These are phyloP conservation scores for Hsuehochloa calcarea DNA, from an alignment of 176 grass and related monocot genomes.

Conservation along the genomic window DNA sequence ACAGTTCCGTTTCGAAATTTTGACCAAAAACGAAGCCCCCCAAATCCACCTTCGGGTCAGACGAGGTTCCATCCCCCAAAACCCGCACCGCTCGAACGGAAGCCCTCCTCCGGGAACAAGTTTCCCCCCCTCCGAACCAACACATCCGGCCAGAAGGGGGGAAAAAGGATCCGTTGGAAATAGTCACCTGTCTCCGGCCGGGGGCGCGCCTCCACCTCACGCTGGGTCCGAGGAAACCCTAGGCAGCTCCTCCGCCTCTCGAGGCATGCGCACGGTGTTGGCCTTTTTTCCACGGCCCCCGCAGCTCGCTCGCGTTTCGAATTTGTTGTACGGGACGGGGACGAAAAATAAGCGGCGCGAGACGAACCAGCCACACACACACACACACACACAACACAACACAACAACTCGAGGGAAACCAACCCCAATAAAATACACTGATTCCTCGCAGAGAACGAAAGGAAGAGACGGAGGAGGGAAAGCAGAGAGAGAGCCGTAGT, in stretches of 20 bases:
- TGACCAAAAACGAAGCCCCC: neutral
- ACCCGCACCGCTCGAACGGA: neutral
- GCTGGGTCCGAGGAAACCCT: conserved; percentile 37
- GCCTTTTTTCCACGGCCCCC: neutral
- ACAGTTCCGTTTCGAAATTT: neutral
- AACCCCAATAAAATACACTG: neutral
- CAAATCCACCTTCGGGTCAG: neutral
- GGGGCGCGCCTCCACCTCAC: neutral
- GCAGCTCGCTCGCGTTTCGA: conserved; percentile 25
- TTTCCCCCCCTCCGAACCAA: neutral
- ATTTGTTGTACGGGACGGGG: conserved; percentile 21
- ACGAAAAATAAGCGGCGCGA: conserved; percentile 40
- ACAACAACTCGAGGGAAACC: neutral
- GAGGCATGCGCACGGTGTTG: conserved; percentile 29
- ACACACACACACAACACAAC: neutral
- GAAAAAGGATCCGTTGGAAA: neutral
- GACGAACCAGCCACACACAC: conserved; percentile 17
- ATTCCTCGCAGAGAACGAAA: neutral
- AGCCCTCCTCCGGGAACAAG: neutral
- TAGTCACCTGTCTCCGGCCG: conserved; percentile 7
- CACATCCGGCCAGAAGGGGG: neutral
- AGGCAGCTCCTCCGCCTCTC: neutral
- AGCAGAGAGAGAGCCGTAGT: conserved; percentile 2
- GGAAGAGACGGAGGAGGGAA: neutral
- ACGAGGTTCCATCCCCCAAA: neutral